A percentile compares a stretch with the other conserved stretches of the same genome.
These are phyloP conservation scores for Elaeis guineensis DNA, from an alignment of 176 grass and related monocot genomes.

Conservation along the genomic window DNA sequence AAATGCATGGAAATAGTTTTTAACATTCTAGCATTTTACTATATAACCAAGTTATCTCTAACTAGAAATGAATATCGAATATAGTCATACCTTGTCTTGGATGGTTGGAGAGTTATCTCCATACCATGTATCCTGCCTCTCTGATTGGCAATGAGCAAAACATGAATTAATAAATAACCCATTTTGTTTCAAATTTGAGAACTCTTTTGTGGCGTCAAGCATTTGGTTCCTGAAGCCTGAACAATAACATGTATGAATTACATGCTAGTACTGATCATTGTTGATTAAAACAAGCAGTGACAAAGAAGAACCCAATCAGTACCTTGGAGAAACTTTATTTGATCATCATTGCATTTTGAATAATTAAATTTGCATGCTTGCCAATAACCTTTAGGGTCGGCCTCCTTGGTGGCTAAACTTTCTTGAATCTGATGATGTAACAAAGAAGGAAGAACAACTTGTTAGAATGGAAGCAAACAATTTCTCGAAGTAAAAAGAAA, in stretches of 20 bases:
- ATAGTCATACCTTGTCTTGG: constrained; percentile 35
- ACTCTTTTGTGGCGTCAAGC: constrained; percentile 28
- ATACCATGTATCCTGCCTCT: constrained; percentile 39
- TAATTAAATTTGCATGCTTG: constrained; percentile 65
- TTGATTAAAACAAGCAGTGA: too few species aligned
- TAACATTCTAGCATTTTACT: neutral
- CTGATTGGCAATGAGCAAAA: constrained; percentile 79
- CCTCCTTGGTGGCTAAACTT: constrained; percentile 47
- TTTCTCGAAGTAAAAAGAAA: neutral
- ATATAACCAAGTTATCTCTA: neutral
- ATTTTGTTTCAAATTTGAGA: constrained; percentile 32
- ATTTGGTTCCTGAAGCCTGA: constrained; percentile 69
- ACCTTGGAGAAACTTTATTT: constrained; percentile 79
- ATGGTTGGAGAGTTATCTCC: constrained; percentile 39
- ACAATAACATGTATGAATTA: too few species aligned
- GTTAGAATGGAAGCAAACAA: too few species aligned
- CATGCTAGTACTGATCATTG: too few species aligned
- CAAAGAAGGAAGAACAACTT: too few species aligned
- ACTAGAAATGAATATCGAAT: too few species aligned
- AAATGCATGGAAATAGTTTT: neutral
- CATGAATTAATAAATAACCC: constrained; percentile 91
- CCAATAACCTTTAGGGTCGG: constrained; percentile 50
- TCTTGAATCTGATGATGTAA: constrained; percentile 41
- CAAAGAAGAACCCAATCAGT: neutral
- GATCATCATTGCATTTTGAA: constrained; percentile 38